Base-by-base conservation (phyloP, 768 basidiomycete species). In the Myochromella boudieri region DNA sequence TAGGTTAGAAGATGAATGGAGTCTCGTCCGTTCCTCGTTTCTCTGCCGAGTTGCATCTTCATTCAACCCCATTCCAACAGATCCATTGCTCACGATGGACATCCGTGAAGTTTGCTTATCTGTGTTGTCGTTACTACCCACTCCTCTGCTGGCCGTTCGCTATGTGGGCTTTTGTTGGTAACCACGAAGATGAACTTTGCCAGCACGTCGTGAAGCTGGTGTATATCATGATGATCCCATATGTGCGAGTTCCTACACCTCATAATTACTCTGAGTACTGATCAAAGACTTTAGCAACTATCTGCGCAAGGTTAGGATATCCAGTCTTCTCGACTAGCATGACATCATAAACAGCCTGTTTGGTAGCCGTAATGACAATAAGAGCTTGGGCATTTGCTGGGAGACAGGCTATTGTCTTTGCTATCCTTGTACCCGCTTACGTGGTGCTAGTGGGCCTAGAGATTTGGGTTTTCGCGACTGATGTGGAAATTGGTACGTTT, bases 341-440 rank as follows among this genome's bases (percentile, higher is more conserved):
- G 7, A n/a, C 37, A 6, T 33, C 17, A 12, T 6, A 38, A 12
- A 14, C 21, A 8, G 27, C n/a, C 20, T 10, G n/a, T 18, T 9
- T 22, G 11, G 6, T 25, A 64, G 62, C 57, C 17, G 61, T 61
- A 2, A 53, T 63, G 45, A 20, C 59, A 9, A 51, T 54, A 22
- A 46, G 63, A 11, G 56, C 61, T 4, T 61, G 61, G 51, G 63
- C 61, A 2, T 65, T 65, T 40, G 58, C 63, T 8, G 63, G 61
- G 18, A 43, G 57, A 21, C 54, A 42, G 17, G 48, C 27, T 11
- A 14, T 20, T 11, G 38, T 55, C 2, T 41, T 58, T 9, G 12
- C 34, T 3, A 24, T 48, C 11, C 53, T 64, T 11, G 18, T 44
- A 7, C n/a, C 41, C 8, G 40, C 56, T 24, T 62, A 57, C 40